A percentile compares a stretch with the other conserved stretches of the same genome.
phyloP scores from a whole-genome alignment of 1,284 basidiomycete genomes.

The Moesziomyces antarcticus region DNA sequence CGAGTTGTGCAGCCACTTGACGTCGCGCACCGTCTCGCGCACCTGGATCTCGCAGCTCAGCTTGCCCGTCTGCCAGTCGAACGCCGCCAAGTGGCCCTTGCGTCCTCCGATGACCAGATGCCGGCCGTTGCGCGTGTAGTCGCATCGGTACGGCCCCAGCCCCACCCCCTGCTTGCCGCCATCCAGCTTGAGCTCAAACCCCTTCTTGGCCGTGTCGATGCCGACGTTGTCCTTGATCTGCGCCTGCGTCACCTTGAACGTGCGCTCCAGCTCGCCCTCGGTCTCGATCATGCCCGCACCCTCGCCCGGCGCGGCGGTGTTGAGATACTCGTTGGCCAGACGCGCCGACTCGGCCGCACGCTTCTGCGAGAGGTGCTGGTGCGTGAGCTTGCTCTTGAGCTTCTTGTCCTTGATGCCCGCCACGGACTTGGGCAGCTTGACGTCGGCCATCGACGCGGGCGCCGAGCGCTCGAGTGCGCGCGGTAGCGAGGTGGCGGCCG shows the following conservation, averaged over 20 bases:
- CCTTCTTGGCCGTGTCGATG: constrained; percentile 78
- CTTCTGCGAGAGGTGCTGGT: constrained; percentile 55
- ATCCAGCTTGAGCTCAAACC: constrained; percentile 83
- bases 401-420: constrained; percentile 63
- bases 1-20: constrained; percentile 93
- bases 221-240: constrained; percentile 81
- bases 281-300: constrained; percentile 78
- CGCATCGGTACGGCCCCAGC: constrained; percentile 80
- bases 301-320: constrained; percentile 58
- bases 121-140: constrained; percentile 90
- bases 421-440: constrained; percentile 58
- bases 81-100: constrained; percentile 89
- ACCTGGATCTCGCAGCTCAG: constrained; percentile 89
- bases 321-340: constrained; percentile 64
- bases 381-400: constrained; percentile 60
- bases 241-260: constrained; percentile 86
- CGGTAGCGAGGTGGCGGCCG: constrained; percentile 57
- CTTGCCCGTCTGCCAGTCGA: constrained; percentile 91
- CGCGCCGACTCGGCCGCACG: constrained; percentile 60
- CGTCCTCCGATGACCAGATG: constrained; percentile 73
- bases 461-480: constrained; percentile 55
- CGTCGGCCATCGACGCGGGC: constrained; percentile 45
- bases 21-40: constrained; percentile 87
- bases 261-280: constrained; percentile 83
- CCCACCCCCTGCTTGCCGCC: constrained; percentile 69